phyloP scores from a whole-genome alignment of 176 grass and related monocot genomes.

The Oryza rufipogon region DNA sequence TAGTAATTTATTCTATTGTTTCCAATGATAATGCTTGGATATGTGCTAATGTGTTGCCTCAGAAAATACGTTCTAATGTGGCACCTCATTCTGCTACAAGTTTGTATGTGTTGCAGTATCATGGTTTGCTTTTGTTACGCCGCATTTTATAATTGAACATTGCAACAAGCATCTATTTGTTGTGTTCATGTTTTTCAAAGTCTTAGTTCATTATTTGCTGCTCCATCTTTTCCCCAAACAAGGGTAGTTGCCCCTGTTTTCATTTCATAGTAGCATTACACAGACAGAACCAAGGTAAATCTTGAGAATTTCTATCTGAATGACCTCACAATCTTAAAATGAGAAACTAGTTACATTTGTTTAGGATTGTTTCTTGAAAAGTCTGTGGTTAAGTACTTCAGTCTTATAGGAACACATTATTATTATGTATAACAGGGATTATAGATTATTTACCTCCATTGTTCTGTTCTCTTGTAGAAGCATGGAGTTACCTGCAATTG shows the following conservation, averaged over 20 bases:
- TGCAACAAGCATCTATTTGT: not conserved
- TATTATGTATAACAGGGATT: not conserved
- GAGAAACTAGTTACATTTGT: not conserved
- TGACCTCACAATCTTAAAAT: not conserved
- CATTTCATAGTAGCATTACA: not conserved
- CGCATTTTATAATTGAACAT: not conserved
- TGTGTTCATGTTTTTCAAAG: not conserved
- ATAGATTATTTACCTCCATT: constrained; percentile 6
- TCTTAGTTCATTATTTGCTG: not conserved
- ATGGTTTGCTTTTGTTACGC: not conserved
- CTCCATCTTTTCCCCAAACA: not conserved
- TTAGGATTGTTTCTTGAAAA: constrained; percentile 4
- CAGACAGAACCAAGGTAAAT: not conserved
- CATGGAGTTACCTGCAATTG: constrained; percentile 18
- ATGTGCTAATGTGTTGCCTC: not conserved
- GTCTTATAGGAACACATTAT: not conserved
- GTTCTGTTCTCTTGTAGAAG: constrained; percentile 8
- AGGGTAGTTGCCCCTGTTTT: not conserved
- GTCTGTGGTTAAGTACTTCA: constrained; percentile 23
- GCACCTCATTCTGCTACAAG: not conserved
- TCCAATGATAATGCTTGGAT: not conserved
- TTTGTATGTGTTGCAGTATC: not conserved
- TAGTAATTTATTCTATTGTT: constrained; percentile 4
- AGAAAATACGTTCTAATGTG: not conserved
- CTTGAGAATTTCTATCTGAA: not conserved